Evolutionary conservation across 202 grass and related monocot species (phyloP).

Genomic region (Sporobolus alterniflorus): DNA sequence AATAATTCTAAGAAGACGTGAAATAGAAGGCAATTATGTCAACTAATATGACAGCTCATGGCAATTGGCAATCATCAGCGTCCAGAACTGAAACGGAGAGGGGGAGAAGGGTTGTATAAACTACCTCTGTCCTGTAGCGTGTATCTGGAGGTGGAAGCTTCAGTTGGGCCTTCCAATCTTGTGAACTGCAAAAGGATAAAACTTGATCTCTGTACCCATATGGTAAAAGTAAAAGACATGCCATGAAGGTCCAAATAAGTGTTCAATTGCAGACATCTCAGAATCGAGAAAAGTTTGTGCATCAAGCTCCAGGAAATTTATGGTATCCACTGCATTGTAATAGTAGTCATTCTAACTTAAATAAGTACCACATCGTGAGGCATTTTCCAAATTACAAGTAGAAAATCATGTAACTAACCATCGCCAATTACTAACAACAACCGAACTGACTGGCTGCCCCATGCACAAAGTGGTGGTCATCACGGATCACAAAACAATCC

Average conservation of each 20-base stretch:
- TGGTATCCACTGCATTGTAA: not conserved
- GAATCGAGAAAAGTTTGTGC: not conserved
- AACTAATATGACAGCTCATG: not conserved
- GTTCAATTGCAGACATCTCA: not conserved
- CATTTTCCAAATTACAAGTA: not conserved
- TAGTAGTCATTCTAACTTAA: not conserved
- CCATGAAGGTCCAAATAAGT: slow-evolving; percentile 7
- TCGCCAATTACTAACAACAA: not conserved
- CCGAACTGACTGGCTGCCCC: not conserved
- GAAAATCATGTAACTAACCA: not conserved
- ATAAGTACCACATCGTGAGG: not conserved
- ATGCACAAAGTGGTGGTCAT: not conserved
- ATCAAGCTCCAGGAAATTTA: not conserved
- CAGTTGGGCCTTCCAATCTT: slow-evolving; percentile 83
- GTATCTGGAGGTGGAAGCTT: slow-evolving; percentile 80
- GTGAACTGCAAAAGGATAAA: slow-evolving; percentile 58
- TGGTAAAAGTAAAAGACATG: not conserved
- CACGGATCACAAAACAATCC: slow-evolving; percentile 1
- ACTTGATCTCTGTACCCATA: not conserved
- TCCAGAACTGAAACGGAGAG: not conserved
- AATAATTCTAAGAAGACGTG: not conserved
- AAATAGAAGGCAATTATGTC: not conserved
- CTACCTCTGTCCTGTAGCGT: slow-evolving; percentile 84
- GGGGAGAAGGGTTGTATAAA: not conserved
- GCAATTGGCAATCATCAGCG: not conserved